These are phyloP conservation scores for Macrophomina tecta DNA, from an alignment of 2,329 filamentous ascomycete genomes.

Conservation along the genomic window DNA sequence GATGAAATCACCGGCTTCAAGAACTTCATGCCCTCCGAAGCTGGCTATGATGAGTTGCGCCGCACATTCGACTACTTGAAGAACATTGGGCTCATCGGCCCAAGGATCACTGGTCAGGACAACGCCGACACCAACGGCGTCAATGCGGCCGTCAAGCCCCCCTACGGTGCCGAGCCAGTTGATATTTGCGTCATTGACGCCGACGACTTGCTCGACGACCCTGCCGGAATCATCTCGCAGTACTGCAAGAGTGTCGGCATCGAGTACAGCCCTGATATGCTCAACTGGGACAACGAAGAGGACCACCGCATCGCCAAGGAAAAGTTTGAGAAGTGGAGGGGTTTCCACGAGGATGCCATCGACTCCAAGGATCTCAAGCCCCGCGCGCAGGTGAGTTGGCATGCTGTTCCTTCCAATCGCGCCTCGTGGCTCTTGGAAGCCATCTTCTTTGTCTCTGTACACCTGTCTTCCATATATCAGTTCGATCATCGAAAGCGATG, in stretches of 20 bases:
- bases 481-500: constrained; percentile 9
- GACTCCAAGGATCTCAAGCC: constrained; percentile 78
- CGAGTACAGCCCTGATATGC: constrained; percentile 76
- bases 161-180: constrained; percentile 47
- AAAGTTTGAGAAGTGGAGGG: constrained; percentile 95
- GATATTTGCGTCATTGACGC: constrained; percentile 89
- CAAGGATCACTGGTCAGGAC: constrained; percentile 61
- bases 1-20: constrained; percentile 82
- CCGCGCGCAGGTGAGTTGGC: constrained; percentile 62
- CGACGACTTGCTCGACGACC: constrained; percentile 89
- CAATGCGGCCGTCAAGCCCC: constrained; percentile 22
- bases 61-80: constrained; percentile 85
- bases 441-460: constrained; percentile 12
- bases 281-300: constrained; percentile 80
- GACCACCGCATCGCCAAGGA: constrained; percentile 71
- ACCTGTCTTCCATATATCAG: constrained; percentile 16
- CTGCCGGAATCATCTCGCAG: constrained; percentile 73
- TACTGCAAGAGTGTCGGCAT: constrained; percentile 85
- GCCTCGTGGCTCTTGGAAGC: neutral
- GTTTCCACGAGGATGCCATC: constrained; percentile 95
- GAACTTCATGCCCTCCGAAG: constrained; percentile 85
- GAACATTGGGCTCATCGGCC: constrained; percentile 72
- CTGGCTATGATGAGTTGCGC: constrained; percentile 88
- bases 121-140: constrained; percentile 3
- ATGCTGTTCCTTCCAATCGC: constrained; percentile 18